phyloP scores from a whole-genome alignment of 139 green algal genomes.

The Chlorella sp. region DNA sequence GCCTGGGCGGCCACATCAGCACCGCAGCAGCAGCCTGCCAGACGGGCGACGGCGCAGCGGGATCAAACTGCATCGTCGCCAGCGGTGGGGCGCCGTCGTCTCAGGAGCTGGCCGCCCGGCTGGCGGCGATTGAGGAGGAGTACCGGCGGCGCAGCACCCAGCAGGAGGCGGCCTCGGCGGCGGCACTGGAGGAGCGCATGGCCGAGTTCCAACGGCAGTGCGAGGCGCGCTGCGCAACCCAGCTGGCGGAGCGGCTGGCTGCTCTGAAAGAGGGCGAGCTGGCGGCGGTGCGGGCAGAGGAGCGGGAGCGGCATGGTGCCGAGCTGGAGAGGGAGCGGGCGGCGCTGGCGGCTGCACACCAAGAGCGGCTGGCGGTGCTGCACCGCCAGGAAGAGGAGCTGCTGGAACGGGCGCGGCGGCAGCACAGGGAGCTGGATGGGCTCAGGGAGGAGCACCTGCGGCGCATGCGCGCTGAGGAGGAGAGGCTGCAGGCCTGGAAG shows the following conservation, averaged over 20 bases:
- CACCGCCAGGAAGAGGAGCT: constrained; percentile 29
- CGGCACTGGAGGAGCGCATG: constrained; percentile 31
- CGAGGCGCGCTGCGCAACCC: constrained; percentile 1
- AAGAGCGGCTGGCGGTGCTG: constrained; percentile 26
- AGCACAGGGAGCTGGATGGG: not conserved
- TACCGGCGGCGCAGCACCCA: not conserved
- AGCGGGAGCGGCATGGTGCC: not conserved
- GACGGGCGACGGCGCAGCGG: not conserved
- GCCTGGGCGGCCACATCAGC: not conserved
- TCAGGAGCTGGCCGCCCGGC: not conserved
- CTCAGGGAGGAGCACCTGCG: constrained; percentile 4
- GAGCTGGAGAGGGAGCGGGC: constrained; percentile 14
- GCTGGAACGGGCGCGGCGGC: not conserved
- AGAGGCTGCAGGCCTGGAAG: constrained; percentile 9
- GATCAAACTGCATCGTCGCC: not conserved
- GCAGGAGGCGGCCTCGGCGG: not conserved
- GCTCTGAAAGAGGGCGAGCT: constrained; percentile 25
- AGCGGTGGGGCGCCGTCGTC: not conserved
- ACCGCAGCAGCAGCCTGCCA: constrained; percentile 8
- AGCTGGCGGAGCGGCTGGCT: constrained; percentile 8
- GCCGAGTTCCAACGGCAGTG: constrained; percentile 9
- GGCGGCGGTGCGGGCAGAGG: not conserved
- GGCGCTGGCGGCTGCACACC: not conserved
- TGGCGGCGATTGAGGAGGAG: constrained; percentile 31
- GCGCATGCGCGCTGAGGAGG: constrained; percentile 12